phyloP scores from a whole-genome alignment of 371 early-diverging fungal species.

The Gilbertella persicaria region DNA sequence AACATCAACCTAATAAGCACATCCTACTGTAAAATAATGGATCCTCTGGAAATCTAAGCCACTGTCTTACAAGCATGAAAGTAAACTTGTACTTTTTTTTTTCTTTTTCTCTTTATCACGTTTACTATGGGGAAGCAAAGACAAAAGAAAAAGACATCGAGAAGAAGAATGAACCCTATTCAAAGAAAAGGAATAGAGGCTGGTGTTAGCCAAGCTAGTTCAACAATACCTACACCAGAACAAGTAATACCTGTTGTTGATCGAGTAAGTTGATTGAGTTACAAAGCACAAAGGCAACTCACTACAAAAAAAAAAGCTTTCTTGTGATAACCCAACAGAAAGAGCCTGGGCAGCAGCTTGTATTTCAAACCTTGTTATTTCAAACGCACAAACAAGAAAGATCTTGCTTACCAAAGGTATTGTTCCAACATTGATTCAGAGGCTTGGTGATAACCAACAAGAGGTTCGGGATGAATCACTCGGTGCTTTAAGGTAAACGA shows the following conservation, averaged over 20 bases:
- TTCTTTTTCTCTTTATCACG: conserved; percentile 22
- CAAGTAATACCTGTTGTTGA: conserved; percentile 55
- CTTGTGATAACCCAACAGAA: conserved; percentile 67
- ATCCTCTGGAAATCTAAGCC: too few species aligned
- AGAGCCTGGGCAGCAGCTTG: conserved; percentile 91
- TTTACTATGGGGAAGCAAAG: conserved; percentile 46
- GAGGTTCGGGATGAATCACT: conserved; percentile 81
- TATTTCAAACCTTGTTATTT: conserved; percentile 73
- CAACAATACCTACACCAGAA: conserved; percentile 30
- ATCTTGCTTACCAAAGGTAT: conserved; percentile 73
- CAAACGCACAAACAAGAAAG: conserved; percentile 65
- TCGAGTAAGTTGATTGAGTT: conserved; percentile 43
- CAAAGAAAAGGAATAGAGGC: conserved; percentile 28
- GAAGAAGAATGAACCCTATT: conserved; percentile 36
- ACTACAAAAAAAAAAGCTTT: conserved; percentile 45
- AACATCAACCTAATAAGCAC: too few species aligned
- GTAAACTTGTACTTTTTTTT: neutral
- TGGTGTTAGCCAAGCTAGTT: conserved; percentile 31
- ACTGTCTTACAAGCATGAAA: neutral
- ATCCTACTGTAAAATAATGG: too few species aligned
- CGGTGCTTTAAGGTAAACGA: conserved; percentile 67
- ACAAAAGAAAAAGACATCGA: conserved; percentile 25
- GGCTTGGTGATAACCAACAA: conserved; percentile 66
- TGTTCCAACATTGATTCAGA: conserved; percentile 63
- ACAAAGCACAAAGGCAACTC: conserved; percentile 4